These are phyloP conservation scores for Taphrina sp. DNA, from an alignment of 1,139 yeast genomes.

Conservation along the genomic window DNA sequence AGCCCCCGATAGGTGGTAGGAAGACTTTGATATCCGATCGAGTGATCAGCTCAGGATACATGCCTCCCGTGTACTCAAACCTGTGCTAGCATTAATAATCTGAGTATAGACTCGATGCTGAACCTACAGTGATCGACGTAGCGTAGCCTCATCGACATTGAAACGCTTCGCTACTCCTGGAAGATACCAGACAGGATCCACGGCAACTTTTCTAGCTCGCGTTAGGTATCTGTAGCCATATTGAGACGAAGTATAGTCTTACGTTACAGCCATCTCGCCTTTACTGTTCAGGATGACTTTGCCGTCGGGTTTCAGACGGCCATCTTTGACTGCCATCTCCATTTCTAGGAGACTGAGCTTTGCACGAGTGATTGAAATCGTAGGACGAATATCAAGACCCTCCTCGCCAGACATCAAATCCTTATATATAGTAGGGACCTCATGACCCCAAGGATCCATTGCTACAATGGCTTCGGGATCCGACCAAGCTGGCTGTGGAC, in stretches of 20 bases:
- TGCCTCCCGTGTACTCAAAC: constrained; percentile 63
- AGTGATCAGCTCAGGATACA: constrained; percentile 62
- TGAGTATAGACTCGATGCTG: constrained; percentile 1
- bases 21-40: constrained; percentile 62
- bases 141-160: constrained; percentile 54
- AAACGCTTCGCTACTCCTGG: constrained; percentile 65
- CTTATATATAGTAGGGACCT: constrained; percentile 57
- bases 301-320: constrained; percentile 57
- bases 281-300: constrained; percentile 54
- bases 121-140: constrained; percentile 51
- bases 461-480: constrained; percentile 57
- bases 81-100: neutral
- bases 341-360: constrained; percentile 58
- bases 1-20: constrained; percentile 56
- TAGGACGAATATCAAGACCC: constrained; percentile 57
- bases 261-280: constrained; percentile 60
- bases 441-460: constrained; percentile 62
- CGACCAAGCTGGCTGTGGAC: constrained; percentile 56
- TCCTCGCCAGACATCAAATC: constrained; percentile 46
- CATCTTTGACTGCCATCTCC: constrained; percentile 54
- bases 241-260: too few species aligned
- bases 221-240: too few species aligned
- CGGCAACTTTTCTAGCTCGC: constrained; percentile 64
- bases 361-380: constrained; percentile 63
- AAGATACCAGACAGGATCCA: constrained; percentile 65